phyloP scores from a whole-genome alignment of 176 grass and related monocot genomes.

The Oryza coarctata region DNA sequence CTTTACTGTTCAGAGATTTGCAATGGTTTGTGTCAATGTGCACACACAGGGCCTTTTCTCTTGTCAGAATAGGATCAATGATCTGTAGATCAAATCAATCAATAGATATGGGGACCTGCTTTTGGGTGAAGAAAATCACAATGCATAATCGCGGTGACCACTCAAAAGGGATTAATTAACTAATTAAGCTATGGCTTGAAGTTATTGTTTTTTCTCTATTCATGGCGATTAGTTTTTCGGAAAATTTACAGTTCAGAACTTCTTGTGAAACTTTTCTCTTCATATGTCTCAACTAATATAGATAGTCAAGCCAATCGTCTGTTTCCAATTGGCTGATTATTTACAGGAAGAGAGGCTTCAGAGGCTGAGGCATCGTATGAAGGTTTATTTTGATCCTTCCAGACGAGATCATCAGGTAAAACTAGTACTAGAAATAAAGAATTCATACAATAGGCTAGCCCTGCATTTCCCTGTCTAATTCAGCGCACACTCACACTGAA shows the following conservation, averaged over 20 bases:
- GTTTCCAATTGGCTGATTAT: conserved; percentile 28
- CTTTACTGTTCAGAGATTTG: not conserved
- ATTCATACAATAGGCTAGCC: not conserved
- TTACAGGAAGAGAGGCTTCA: conserved; percentile 87
- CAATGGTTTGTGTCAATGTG: not conserved
- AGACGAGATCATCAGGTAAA: conserved; percentile 89
- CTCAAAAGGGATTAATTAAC: conserved; percentile 16
- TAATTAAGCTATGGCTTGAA: not conserved
- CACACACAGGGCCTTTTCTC: not conserved
- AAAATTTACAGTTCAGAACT: conserved; percentile 13
- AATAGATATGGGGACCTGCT: not conserved
- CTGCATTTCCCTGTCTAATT: not conserved
- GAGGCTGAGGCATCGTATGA: conserved; percentile 85
- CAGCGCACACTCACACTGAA: not conserved
- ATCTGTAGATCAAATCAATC: not conserved
- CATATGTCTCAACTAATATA: not conserved
- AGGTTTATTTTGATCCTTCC: conserved; percentile 84
- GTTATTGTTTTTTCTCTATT: not conserved
- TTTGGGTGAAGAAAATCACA: not conserved
- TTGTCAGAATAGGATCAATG: too few species aligned
- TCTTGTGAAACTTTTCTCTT: not conserved
- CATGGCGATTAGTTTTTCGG: not conserved
- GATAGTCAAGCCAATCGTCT: conserved; percentile 11
- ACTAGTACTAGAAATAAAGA: not conserved
- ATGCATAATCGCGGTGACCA: not conserved